Evolutionary conservation across 139 green algal species (phyloP).

Genomic region (Yamagishiella unicocca): DNA sequence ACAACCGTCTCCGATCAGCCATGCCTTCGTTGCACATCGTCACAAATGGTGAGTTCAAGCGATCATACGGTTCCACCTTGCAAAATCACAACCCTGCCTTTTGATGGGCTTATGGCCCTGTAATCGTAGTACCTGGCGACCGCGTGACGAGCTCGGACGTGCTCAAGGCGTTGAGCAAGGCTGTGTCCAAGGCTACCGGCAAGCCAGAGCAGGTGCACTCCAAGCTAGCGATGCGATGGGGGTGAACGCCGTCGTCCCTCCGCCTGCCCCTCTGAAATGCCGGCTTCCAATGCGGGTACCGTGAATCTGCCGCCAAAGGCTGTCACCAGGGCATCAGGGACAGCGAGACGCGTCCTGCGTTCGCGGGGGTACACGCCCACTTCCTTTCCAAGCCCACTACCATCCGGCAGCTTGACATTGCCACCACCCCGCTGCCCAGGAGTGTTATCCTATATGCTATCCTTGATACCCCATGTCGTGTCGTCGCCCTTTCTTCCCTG

Average conservation of each 20-base stretch:
- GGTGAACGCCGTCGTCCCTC: too few species aligned
- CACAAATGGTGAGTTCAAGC: conserved; percentile 48
- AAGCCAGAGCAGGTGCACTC: conserved; percentile 67
- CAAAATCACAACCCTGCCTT: too few species aligned
- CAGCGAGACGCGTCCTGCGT: neutral
- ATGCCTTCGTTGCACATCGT: conserved; percentile 53
- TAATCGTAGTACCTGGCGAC: conserved; percentile 62
- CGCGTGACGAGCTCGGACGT: conserved; percentile 53
- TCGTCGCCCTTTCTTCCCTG: too few species aligned
- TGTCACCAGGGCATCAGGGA: neutral
- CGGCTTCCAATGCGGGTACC: neutral
- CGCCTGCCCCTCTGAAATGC: neutral
- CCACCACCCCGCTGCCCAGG: too few species aligned
- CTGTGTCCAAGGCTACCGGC: conserved; percentile 53
- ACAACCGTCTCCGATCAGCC: too few species aligned
- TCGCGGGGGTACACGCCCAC: neutral
- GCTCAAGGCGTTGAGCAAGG: conserved; percentile 59
- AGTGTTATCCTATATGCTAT: too few species aligned
- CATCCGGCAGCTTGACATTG: too few species aligned
- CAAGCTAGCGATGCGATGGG: neutral
- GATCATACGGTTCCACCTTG: too few species aligned
- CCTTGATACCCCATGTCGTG: too few species aligned
- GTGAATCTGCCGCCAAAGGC: neutral
- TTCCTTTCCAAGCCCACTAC: neutral
- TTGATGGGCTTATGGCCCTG: neutral